Conservation (phyloP, 371 early-diverging fungal species). For the Syncephalastrum racemosum region DNA sequence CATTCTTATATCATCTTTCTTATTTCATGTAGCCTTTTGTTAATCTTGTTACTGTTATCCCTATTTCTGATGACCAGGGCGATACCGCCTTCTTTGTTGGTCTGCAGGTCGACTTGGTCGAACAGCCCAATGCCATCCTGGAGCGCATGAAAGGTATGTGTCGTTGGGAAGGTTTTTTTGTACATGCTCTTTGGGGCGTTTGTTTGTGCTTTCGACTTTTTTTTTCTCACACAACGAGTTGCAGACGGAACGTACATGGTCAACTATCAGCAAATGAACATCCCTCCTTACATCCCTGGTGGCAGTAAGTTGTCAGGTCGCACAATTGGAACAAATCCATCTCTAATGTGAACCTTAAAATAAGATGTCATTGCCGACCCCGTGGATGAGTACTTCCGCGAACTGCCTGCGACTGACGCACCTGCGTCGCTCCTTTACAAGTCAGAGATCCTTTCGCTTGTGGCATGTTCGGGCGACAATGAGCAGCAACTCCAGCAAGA, state of each 20-base stretch:
- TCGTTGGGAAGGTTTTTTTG: too few relatives aligned
- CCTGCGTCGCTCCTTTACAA: background rate
- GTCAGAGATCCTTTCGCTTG: slow-evolving; percentile 6
- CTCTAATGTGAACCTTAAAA: background rate
- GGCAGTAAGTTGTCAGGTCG: background rate
- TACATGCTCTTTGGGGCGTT: background rate
- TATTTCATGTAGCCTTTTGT: slow-evolving; percentile 57
- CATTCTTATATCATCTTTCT: slow-evolving; percentile 1
- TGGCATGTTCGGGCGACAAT: slow-evolving; percentile 14
- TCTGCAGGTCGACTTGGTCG: slow-evolving; percentile 72
- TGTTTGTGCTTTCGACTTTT: slow-evolving; percentile 4
- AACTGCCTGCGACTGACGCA: slow-evolving; percentile 2
- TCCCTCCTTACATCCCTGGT: slow-evolving; percentile 30
- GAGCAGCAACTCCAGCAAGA: slow-evolving; percentile 25
- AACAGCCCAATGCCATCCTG: slow-evolving; percentile 69
- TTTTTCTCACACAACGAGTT: background rate
- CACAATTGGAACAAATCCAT: background rate
- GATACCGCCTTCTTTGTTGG: slow-evolving; percentile 69
- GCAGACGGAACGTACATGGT: slow-evolving; percentile 25
- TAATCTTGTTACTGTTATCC: slow-evolving; percentile 72
- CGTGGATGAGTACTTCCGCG: slow-evolving; percentile 14
- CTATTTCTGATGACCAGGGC: slow-evolving; percentile 46
- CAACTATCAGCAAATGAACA: slow-evolving; percentile 43
- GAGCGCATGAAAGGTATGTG: slow-evolving; percentile 54
- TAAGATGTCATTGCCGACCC: slow-evolving; percentile 8